Evolutionary conservation across 768 basidiomycete genomes (phyloP).

Genomic region (Kwoniella europaea): DNA sequence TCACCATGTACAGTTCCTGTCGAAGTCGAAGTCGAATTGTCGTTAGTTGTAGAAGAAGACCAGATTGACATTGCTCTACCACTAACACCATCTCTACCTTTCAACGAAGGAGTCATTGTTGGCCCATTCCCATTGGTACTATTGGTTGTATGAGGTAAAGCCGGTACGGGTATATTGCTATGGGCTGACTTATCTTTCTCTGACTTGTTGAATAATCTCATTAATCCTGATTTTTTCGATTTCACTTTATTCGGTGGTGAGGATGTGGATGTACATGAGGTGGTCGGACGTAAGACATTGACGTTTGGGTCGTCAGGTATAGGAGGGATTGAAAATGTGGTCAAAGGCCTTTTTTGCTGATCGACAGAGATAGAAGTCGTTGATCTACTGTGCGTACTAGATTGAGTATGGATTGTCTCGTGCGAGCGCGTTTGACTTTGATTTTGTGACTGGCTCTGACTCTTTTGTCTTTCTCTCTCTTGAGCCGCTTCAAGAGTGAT

Average conservation of each 20-base stretch:
- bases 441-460: not conserved
- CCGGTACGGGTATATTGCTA: not conserved
- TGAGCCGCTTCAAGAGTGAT: constrained; percentile 42
- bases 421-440: not conserved
- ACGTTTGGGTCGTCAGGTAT: constrained; percentile 10
- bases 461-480: constrained; percentile 28
- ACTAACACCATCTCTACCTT: not conserved
- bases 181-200: not conserved
- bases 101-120: not conserved
- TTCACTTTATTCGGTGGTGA: constrained; percentile 17
- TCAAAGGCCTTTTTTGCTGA: constrained; percentile 7
- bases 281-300: constrained; percentile 13
- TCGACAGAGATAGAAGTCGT: not conserved
- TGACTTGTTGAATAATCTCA: constrained; percentile 37
- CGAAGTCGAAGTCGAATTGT: not conserved
- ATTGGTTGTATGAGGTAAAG: not conserved
- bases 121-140: not conserved
- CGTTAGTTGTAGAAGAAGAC: constrained; percentile 5
- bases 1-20: constrained; percentile 1
- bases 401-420: not conserved
- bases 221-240: constrained; percentile 37
- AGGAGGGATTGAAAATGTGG: constrained; percentile 5
- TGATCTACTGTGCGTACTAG: not conserved
- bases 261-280: constrained; percentile 12
- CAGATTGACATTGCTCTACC: constrained; percentile 9